Base-by-base conservation (phyloP, 768 basidiomycete species). In the Boletus coccyginus region DNA sequence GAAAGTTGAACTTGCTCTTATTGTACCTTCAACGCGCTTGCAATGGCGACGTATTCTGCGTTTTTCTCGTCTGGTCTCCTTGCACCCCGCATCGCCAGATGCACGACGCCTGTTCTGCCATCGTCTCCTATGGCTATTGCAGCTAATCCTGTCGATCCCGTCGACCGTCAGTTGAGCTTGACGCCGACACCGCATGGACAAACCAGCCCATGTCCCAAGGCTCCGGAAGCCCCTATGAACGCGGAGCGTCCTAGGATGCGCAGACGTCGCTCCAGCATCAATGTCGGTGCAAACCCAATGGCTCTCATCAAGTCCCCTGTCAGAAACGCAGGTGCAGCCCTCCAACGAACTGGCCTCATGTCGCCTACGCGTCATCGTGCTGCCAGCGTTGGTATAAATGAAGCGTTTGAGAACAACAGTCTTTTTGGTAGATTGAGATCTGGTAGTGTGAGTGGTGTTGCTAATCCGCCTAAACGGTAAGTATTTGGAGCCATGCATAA, bases 31-130 rank as follows among this genome's bases (percentile, higher is more conserved):
- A 19, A 52, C 55, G 24, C 48, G 46, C 16, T 56, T 27, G 70
- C 67, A 64, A 74, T 80, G 62, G 68, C 77, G 38, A 67, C 73
- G 1, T 88, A 88, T 64, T 88, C 87, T 32, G 73, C 82, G 9
- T 84, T 88, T 63, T 88, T 88, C 71, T 84, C 86, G 33, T 86
- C 86, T 40, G 87, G 87, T 21, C 77, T 88, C 36, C 81, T 87
- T 38, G 86, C 86, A 14, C 75, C 81, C 6, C 74, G 74, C 42
- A 59, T 70, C 41, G 46, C 64, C 38, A 53, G 65, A 61, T 62
- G 62, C 46, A 52, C 66, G 29, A 56, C 67, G 13, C 64, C 72
- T 3, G 50, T 57, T 14, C 58, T 70, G 27, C 65, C 67, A 1
- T 69, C 70, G 27, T 71, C 65, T 9, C 63, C 62, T 3, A 56